phyloP scores from a whole-genome alignment of 768 basidiomycete species.

The Panaeolus papilionaceus region DNA sequence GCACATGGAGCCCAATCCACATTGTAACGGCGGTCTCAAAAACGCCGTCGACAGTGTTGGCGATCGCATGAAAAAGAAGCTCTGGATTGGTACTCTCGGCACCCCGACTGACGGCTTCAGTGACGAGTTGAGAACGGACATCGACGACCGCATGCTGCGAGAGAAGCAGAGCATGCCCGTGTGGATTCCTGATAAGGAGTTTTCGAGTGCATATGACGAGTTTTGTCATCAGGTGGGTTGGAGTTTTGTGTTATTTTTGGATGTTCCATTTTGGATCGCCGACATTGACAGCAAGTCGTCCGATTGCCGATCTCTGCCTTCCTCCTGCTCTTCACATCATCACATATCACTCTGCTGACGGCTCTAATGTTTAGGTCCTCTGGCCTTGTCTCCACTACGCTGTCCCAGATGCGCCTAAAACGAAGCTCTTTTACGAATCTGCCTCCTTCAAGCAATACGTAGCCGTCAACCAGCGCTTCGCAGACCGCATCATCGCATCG shows the following conservation, averaged over 20 bases:
- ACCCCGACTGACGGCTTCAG: conserved; percentile 70
- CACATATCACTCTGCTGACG: conserved; percentile 24
- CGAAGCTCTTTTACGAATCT: conserved; percentile 80
- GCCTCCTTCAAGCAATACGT: conserved; percentile 86
- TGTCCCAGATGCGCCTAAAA: conserved; percentile 87
- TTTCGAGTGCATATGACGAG: conserved; percentile 81
- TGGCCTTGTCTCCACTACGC: conserved; percentile 91
- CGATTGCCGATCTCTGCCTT: conserved; percentile 17
- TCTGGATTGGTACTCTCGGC: conserved; percentile 79
- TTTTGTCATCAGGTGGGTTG: conserved; percentile 79
- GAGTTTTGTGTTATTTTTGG: neutral
- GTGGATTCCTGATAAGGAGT: conserved; percentile 85
- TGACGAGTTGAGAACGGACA: conserved; percentile 57
- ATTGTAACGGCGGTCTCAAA: conserved; percentile 84
- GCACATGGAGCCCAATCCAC: conserved; percentile 64
- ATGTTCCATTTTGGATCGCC: neutral
- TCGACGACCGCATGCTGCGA: conserved; percentile 57
- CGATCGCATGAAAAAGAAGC: conserved; percentile 52
- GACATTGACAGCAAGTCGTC: neutral
- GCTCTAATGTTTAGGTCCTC: conserved; percentile 52
- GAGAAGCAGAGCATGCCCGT: conserved; percentile 55
- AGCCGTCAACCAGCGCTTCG: conserved; percentile 90
- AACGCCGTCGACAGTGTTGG: conserved; percentile 80
- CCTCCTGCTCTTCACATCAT: conserved; percentile 17
- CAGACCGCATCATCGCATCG: conserved; percentile 77